A percentile compares a stretch with the other conserved stretches of the same genome.
phyloP scores from a whole-genome alignment of 345 rosid species.

The Xanthoceras sorbifolium region DNA sequence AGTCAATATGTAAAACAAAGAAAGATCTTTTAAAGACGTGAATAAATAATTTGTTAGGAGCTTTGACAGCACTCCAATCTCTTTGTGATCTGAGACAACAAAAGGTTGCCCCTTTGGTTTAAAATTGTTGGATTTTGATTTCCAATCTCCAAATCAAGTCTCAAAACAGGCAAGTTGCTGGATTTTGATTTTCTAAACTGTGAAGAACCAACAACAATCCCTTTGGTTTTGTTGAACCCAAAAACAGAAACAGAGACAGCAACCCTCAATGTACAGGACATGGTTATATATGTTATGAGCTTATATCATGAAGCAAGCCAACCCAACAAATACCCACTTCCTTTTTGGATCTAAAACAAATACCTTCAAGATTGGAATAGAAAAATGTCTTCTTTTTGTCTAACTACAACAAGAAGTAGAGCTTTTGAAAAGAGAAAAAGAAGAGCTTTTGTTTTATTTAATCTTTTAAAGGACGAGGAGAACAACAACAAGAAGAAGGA shows the following conservation, averaged over 20 bases:
- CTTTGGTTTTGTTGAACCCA: constrained; percentile 28
- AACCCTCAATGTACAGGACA: constrained; percentile 38
- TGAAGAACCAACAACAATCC: constrained; percentile 17
- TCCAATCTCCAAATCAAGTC: constrained; percentile 35
- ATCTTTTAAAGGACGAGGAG: background rate
- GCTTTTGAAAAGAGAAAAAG: background rate
- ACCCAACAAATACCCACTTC: constrained; percentile 1
- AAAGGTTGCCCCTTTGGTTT: constrained; percentile 40
- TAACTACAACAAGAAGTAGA: background rate
- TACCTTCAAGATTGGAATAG: constrained; percentile 3
- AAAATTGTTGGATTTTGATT: no score
- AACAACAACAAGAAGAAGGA: background rate
- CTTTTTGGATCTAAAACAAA: background rate
- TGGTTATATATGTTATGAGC: background rate
- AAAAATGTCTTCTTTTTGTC: background rate
- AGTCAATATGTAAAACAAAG: background rate
- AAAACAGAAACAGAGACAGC: constrained; percentile 21
- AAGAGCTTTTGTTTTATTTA: background rate
- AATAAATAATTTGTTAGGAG: constrained; percentile 31
- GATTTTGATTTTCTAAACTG: constrained; percentile 29
- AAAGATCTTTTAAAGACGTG: constrained; percentile 32
- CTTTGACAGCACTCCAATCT: constrained; percentile 32
- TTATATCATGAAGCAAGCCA: background rate
- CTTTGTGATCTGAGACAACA: constrained; percentile 34
- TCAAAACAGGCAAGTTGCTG: constrained; percentile 29